Base-by-base conservation (phyloP, 1,284 basidiomycete genomes). In the Trametes sp. region DNA sequence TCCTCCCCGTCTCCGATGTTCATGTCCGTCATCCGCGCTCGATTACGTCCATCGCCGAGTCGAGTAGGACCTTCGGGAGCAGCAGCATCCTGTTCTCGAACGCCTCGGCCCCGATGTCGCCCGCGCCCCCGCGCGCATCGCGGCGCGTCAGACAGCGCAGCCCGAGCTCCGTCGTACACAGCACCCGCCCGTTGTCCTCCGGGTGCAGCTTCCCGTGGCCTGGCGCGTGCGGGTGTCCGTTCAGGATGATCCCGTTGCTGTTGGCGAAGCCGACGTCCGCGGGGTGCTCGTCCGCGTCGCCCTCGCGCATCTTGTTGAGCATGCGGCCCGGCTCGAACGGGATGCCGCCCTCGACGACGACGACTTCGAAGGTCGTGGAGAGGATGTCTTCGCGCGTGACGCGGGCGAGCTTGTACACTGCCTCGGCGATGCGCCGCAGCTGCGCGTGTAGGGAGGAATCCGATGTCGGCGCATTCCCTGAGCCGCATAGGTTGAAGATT, bases 111-210 rank as follows among this genome's bases (percentile, higher is more conserved):
- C 63, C 73, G 44, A 59, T 66, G 19, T 69, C 68, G 21, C 52
- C 62, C n/a, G 63, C 65, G 60, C 65, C 77, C 69, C 64, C 71
- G 36, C 64, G 54, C 28, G 55, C 24, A 14, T 76, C 76, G 61
- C 79, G 82, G 56, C 83, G 79, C 42, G 86, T 88, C 41, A 84
- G 83, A 62, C 89, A 90, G 59, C 83, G 81, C 64, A 90, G 73
- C 1, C 89, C 89, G 38, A 91, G 68, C 72, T 90, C 89, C n/a
- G 87, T 90, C 29, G 88, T 88, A 63, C 85, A 87, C 41, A 91
- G 73, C 46, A 91, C 82, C 23, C 61, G 69, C 19, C 67, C 73
- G 16, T 46, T 61, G 36, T 63, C 65, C 16, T 49, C 57, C 26
- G 59, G 50, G 29, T 49, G 56, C 50, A 50, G 46, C 45, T 54